Base-by-base conservation (phyloP, 345 rosid species). In the Pugionium cornutum region DNA sequence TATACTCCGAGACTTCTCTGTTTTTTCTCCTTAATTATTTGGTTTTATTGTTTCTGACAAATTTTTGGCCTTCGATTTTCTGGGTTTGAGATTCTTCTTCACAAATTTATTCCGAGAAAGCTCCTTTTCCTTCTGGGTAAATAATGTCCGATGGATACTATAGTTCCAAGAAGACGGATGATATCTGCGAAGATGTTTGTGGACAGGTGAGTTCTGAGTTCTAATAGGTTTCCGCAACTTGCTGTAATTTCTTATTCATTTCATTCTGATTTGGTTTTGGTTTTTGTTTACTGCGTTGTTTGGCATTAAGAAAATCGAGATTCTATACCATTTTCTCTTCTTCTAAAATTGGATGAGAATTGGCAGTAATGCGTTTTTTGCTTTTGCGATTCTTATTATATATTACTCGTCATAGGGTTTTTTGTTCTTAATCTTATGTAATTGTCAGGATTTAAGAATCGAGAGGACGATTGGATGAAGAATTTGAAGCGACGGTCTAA, bases 141-240 rank as follows among this genome's bases (percentile, higher is more conserved):
- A 76, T 69, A 84, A 89, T 89, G 96, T 62, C 82, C 48, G 91
- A 81, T 67, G 91, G 88, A 51, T 83, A 86, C 73, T 87, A 80
- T 70, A 77, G 70, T 81, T 92, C 89, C 30, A 92, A 92, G 86
- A 92, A 92, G 73, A 84, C 97, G 37, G 97, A 89, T 74, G 92
- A 84, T 77, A 81, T 86, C 25, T 87, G 96, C 75, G 91, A 81
- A 42, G 78, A 89, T 35, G 88, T 89, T 69, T 89, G 95, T 64
- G 95, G 95, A 47, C 79, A 87, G 91, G 96, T 89, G 58, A 46
- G 60, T 73, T 61, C 18, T 6, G 11, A 9, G 2, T 69, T 42
- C 7, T 57, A 67, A 46, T 68, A 9, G 50, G 28, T 57, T 68
- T 67, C 9, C 11, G 10, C 3, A 5, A 56, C 32, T 29, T 58